Base-by-base conservation (phyloP, 306 rosid species). In the Citrullus colocynthis region DNA sequence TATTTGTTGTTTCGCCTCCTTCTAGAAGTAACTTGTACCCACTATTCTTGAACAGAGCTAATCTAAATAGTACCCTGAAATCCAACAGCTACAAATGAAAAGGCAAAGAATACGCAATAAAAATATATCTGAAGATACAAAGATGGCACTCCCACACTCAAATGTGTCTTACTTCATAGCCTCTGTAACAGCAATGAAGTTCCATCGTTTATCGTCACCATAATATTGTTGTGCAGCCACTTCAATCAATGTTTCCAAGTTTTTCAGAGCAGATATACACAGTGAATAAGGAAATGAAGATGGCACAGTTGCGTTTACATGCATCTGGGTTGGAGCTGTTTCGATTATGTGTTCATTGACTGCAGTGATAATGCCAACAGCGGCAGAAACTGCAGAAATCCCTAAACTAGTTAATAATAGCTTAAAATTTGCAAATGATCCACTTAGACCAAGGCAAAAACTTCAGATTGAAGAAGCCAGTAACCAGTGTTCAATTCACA, bases 151-250 rank as follows among this genome's bases (percentile, higher is more conserved):
- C 78, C 52, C 78, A 45, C 77, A 66, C 52, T 64, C 20, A 58
- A 44, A n/a, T 75, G 55, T 49, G 71, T 64, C 97, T 87, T 91
- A 95, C 97, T 95, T 95, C 84, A 77, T 79, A 69, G 89, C 97
- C 83, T 95, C 99, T 65, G 90, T 92, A 85, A 88, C 45, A 61
- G 97, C 96, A 78, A 95, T 91, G 87, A 90, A 95, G 86, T 89
- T 92, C 99, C 97, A 95, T 83, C 90, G 93, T 84, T 85, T 92
- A 42, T 92, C 91, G 20, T 95, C 93, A 0, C 97, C 97, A 84
- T 85, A 95, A 84, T 88, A 95, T 21, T 95, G 97, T 64, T 90
- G 89, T 34, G 97, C 91, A 79, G 85, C 93, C 78, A 95, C 97
- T 88, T 95, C 99, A 83, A 88, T 89, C 84, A 95, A 81, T 2